Evolutionary conservation across 441 rosid genomes (phyloP).

Genomic region (Eruca vesicaria): DNA sequence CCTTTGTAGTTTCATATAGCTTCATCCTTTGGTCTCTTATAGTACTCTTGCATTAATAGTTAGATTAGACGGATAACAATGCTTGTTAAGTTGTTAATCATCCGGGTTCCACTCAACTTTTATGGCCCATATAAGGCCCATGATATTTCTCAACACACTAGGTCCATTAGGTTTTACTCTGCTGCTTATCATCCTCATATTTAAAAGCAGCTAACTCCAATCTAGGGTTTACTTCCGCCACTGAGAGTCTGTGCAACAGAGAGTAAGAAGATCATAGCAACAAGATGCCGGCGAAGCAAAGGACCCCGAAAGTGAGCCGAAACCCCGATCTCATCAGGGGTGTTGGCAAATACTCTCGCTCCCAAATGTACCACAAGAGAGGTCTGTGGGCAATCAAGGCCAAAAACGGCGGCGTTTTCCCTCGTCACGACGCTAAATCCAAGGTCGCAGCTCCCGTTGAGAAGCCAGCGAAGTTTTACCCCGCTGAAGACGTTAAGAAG

Average conservation of each 20-base stretch:
- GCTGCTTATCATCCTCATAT: conserved; percentile 12
- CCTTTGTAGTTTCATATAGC: no score
- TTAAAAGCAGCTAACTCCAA: background rate
- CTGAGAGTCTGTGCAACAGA: background rate
- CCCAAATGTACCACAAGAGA: conserved; percentile 87
- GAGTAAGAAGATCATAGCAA: background rate
- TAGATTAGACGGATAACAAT: no score
- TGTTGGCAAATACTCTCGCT: conserved; percentile 70
- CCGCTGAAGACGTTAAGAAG: conserved; percentile 82
- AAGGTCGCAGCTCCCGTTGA: conserved; percentile 54
- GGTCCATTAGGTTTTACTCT: conserved; percentile 19
- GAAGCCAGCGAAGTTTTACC: conserved; percentile 74
- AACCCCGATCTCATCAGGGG: conserved; percentile 81
- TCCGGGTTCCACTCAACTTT: background rate
- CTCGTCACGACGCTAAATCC: conserved; percentile 64
- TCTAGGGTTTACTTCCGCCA: conserved; percentile 28
- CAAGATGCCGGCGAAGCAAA: conserved; percentile 70
- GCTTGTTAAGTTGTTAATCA: no score
- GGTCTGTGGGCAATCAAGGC: no score
- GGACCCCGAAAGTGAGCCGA: conserved; percentile 47
- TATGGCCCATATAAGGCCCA: background rate
- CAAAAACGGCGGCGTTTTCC: no score
- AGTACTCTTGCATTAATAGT: no score
- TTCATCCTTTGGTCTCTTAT: no score
- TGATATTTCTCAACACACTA: background rate